Evolutionary conservation across 108 stramenopile genomes (phyloP).

Genomic region (Mediolabrus comicus): DNA sequence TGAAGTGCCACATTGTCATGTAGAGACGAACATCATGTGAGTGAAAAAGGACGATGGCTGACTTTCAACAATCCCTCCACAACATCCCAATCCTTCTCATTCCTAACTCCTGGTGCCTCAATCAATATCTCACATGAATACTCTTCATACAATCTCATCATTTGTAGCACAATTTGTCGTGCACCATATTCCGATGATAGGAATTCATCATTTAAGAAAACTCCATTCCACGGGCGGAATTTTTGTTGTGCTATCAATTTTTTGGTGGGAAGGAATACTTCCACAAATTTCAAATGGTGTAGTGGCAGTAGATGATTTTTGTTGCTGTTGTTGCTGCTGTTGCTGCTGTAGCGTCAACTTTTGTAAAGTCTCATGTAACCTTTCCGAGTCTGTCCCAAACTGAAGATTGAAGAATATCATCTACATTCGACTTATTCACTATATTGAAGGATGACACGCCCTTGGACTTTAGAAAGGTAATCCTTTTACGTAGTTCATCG

Average conservation of each 20-base stretch:
- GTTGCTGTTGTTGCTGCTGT: background rate
- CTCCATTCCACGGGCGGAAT: constrained; percentile 62
- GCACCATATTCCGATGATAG: constrained; percentile 25
- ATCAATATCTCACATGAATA: constrained; percentile 36
- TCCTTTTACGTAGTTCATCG: constrained; percentile 35
- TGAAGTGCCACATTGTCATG: constrained; percentile 41
- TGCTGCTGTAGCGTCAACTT: background rate
- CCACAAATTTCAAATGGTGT: constrained; percentile 16
- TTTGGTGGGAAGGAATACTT: constrained; percentile 47
- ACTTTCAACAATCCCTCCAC: constrained; percentile 14
- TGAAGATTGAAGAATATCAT: constrained; percentile 42
- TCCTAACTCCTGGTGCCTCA: constrained; percentile 60
- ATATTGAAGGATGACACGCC: constrained; percentile 47
- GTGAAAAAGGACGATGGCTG: constrained; percentile 35
- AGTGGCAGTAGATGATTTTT: background rate
- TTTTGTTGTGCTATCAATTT: constrained; percentile 56
- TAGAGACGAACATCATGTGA: constrained; percentile 44
- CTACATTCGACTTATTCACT: constrained; percentile 52
- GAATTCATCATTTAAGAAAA: constrained; percentile 44
- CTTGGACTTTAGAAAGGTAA: constrained; percentile 18
- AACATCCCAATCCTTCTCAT: constrained; percentile 38
- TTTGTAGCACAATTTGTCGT: constrained; percentile 23
- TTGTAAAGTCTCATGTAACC: constrained; percentile 23
- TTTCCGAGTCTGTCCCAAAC: constrained; percentile 39
- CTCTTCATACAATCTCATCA: constrained; percentile 35